Conservation (phyloP, 495 filamentous ascomycete genomes). For the Patellaria atrata region DNA sequence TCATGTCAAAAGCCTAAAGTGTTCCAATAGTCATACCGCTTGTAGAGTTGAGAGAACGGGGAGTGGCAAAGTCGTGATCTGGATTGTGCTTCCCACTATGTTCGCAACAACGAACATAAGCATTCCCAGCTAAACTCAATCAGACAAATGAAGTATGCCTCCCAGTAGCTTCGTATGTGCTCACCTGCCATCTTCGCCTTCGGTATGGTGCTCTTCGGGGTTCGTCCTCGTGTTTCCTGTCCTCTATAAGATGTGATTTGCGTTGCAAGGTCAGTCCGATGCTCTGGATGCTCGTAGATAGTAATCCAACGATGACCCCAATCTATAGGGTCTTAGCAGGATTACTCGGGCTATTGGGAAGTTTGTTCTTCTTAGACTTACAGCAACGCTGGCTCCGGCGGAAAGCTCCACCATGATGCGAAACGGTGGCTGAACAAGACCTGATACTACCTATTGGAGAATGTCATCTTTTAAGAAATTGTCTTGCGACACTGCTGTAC, state of each 20-base stretch:
- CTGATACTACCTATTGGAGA: slow-evolving; percentile 9
- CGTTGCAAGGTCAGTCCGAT: slow-evolving; percentile 94
- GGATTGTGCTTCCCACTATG: slow-evolving; percentile 84
- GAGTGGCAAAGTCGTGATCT: slow-evolving; percentile 91
- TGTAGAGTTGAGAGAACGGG: slow-evolving; percentile 92
- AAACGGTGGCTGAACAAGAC: slow-evolving; percentile 1
- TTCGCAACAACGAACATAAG: slow-evolving; percentile 92
- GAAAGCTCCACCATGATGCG: slow-evolving; percentile 67
- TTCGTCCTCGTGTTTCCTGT: slow-evolving; percentile 74
- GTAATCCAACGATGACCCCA: slow-evolving; percentile 79
- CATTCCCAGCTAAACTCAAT: slow-evolving; percentile 56
- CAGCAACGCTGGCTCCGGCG: slow-evolving; percentile 72
- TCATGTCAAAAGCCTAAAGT: not conserved
- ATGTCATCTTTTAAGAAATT: slow-evolving; percentile 14
- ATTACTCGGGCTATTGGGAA: not conserved
- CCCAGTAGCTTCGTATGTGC: slow-evolving; percentile 1
- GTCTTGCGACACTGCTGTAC: too few species aligned
- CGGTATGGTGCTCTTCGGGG: slow-evolving; percentile 73
- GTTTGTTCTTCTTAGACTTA: too few species aligned
- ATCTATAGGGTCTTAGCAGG: slow-evolving; percentile 36
- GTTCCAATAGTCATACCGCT: slow-evolving; percentile 41
- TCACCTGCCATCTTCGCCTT: slow-evolving; percentile 82
- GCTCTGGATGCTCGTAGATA: slow-evolving; percentile 88
- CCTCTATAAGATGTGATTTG: slow-evolving; percentile 96
- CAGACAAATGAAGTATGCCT: not conserved